Base-by-base conservation (phyloP, 805 yeast species). In the Groenewaldozyma salmanticensis region DNA sequence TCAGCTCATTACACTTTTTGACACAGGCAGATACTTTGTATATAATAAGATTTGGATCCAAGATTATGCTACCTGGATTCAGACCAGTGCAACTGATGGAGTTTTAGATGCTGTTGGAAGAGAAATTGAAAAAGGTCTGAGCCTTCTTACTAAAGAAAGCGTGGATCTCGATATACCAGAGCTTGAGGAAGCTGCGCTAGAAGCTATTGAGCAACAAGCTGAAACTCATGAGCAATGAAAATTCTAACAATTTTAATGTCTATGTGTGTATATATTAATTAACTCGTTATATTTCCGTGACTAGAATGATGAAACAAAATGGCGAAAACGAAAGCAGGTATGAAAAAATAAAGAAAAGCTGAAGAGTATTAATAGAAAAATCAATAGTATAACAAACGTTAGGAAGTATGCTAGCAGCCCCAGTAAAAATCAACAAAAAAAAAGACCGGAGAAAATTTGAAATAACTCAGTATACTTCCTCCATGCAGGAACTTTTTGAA, bases 21-120 rank as follows among this genome's bases (percentile, higher is more conserved):
- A 46, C 4, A 36, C 45, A 6, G 94, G 86, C 55, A 94, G 86
- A 53, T 86, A 86, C 57, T 84, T 86, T 55, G 86, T 85, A 4
- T 88, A 88, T 57, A 82, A 82, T 54, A 77, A 75, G 54, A 70
- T 87, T 0, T 70, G 84, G 67, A 50, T 86, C 4, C 86, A 82
- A 52, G 96, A 88, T 57, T 65, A 85, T 47, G 70, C 83, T 43
- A 66, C 79, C 13, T 88, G 94, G 94, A 57, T 81, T 15, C 57
- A 67, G 31, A 21, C 13, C 11, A 68, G 68, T 33, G 77, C 84
- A 31, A 68, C 68, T 46, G 88, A 81, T 48, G 65, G 60, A 31
- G 70, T 72, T 19, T 54, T 86, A 20, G 65, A 84, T 42, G 69
- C 72, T 33, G 59, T 86, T 19, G 84, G 90, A 1, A 77, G 75